These are phyloP conservation scores for Colletotrichum falcatum DNA, from an alignment of 2,329 filamentous ascomycete species.

Conservation along the genomic window DNA sequence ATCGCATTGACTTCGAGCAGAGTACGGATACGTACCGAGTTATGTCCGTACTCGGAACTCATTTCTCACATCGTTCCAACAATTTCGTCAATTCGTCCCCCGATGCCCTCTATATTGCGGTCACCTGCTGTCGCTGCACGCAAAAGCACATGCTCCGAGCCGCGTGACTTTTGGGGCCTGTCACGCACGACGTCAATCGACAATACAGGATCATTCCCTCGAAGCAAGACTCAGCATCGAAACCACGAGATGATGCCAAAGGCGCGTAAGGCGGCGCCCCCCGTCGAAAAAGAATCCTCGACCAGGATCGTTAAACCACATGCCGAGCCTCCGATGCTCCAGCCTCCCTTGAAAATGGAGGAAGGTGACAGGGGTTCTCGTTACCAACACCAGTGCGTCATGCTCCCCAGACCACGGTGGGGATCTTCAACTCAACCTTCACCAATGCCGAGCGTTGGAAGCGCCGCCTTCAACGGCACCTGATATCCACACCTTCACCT, in stretches of 20 bases:
- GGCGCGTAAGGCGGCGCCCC: constrained; percentile 27
- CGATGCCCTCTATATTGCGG: not conserved
- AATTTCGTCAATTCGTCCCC: not conserved
- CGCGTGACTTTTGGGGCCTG: not conserved
- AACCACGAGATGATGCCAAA: constrained; percentile 1
- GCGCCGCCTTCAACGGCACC: constrained; percentile 6
- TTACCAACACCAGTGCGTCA: constrained; percentile 32
- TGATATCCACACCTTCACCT: constrained; percentile 10
- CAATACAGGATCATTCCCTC: not conserved
- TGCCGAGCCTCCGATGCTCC: constrained; percentile 28
- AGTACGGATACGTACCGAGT: constrained; percentile 20
- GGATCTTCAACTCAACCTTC: constrained; percentile 10
- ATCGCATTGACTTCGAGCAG: constrained; percentile 9
- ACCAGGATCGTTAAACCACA: constrained; percentile 13
- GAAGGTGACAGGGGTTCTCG: constrained; percentile 19
- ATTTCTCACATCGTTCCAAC: constrained; percentile 17
- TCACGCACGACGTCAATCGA: not conserved
- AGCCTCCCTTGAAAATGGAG: constrained; percentile 22
- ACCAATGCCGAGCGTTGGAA: constrained; percentile 24
- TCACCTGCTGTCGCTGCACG: constrained; percentile 11
- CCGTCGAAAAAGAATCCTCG: not conserved
- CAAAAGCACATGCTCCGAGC: not conserved
- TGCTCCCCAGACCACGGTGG: constrained; percentile 35
- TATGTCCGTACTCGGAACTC: constrained; percentile 17
- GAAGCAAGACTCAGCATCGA: not conserved